Base-by-base conservation (phyloP, 768 basidiomycete genomes). In the Rhizopogon vesiculosus region DNA sequence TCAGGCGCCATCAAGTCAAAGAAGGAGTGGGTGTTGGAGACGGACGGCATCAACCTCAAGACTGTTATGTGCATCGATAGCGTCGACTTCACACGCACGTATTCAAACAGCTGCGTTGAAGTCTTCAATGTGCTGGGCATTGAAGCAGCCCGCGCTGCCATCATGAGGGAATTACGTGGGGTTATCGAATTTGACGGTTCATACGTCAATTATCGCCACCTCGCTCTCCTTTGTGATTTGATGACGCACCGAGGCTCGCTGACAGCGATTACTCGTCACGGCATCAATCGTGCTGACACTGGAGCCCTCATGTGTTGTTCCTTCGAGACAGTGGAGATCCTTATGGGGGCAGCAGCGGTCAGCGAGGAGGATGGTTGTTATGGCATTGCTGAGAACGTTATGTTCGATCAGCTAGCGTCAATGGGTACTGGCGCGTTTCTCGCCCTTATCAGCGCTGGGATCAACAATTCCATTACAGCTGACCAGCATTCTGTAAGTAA, bases 101-200 rank as follows among this genome's bases (percentile, higher is more conserved):
- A 93, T 64, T 98, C 97, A 22, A 99, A 99, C 82, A 96, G 88
- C 70, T 96, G 93, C 72, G 87, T 91, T 46, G 97, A 98, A 72
- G 80, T 98, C 49, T 94, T 94, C 80, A 79, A 91, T 61, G 92
- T 95, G 22, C 80, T 98, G 53, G 97, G 97, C 61, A 97, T 99
- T 65, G 97, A 99, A 71, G 97, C 94, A 18, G 94, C 95, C 15
- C 87, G 96, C 6, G 93, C 87, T 15, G 93, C 95, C 7, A 88
- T 99, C 64, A 85, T 97, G 81, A 91, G 81, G 75, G 97, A 99
- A 70, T 73, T 99, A 45, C 88, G 96, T 59, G 82, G 86, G 55
- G 97, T 98, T 68, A 97, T 99, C 73, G 95, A 98, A 73, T 98
- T 98, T 76, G 96, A 98, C 66, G 96, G 96, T 79, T 98, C 96